Conservation (phyloP, 345 rosid genomes). For the Rhizophora mangle region DNA sequence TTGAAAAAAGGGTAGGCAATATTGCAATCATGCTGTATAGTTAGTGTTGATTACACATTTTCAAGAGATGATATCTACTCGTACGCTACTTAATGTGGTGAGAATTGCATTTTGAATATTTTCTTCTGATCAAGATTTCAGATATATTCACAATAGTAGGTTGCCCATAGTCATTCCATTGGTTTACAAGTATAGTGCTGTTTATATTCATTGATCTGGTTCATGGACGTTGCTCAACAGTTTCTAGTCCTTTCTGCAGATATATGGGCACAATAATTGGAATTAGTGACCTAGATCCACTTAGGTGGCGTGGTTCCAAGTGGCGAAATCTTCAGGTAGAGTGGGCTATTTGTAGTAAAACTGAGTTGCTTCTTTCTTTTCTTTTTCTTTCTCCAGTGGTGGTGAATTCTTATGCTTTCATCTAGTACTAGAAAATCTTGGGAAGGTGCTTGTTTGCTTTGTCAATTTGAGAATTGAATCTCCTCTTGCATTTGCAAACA, state of each 20-base stretch:
- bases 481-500: slow-evolving; percentile 17
- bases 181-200: too few relatives aligned
- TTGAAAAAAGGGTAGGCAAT: neutral
- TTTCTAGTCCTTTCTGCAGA: slow-evolving; percentile 35
- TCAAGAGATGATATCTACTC: neutral
- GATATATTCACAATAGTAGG: neutral
- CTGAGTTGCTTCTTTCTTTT: neutral
- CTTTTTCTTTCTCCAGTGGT: slow-evolving; percentile 5
- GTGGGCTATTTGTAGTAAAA: neutral
- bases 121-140: neutral
- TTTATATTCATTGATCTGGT: neutral
- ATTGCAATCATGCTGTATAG: neutral
- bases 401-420: neutral
- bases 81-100: neutral
- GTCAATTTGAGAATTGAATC: neutral
- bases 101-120: neutral
- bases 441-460: neutral
- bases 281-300: slow-evolving; percentile 77
- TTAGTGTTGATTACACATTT: too few relatives aligned
- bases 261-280: slow-evolving; percentile 98
- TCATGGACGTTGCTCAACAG: neutral
- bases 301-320: slow-evolving; percentile 96
- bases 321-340: slow-evolving; percentile 96
- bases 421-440: neutral
- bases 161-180: neutral